These are phyloP conservation scores for Avicennia marina DNA, from an alignment of 257 asterid genomes.

Conservation along the genomic window DNA sequence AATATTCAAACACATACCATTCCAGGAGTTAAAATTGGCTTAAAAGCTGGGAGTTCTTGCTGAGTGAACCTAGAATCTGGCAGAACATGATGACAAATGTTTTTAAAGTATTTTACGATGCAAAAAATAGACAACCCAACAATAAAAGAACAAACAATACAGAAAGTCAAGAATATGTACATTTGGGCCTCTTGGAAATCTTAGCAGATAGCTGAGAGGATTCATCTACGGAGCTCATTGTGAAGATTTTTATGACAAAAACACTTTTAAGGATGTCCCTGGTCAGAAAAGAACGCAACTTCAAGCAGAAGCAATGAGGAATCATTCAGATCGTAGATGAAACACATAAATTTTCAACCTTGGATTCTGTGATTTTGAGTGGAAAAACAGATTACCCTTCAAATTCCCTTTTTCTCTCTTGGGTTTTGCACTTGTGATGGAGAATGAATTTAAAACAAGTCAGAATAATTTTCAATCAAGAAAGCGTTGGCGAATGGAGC, in stretches of 20 bases:
- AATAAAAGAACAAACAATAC: background rate
- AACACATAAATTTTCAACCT: background rate
- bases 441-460: too few species aligned
- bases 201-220: conserved; percentile 24
- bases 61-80: conserved; percentile 88
- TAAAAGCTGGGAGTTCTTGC: conserved; percentile 96
- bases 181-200: conserved; percentile 37
- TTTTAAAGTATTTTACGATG: too few species aligned
- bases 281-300: conserved; percentile 1
- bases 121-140: too few species aligned
- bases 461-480: too few species aligned
- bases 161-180: conserved; percentile 13
- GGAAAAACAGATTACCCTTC: conserved; percentile 10
- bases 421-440: too few species aligned
- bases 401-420: too few species aligned
- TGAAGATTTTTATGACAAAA: background rate
- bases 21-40: conserved; percentile 87
- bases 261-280: conserved; percentile 14
- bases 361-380: background rate
- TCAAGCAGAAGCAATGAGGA: background rate
- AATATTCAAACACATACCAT: conserved; percentile 35
- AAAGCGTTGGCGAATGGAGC: too few species aligned
- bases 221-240: conserved; percentile 33
- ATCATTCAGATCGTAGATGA: background rate
- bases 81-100: background rate